Conservation (phyloP, 1,284 basidiomycete species). For the Rhodotorula sp. region DNA sequence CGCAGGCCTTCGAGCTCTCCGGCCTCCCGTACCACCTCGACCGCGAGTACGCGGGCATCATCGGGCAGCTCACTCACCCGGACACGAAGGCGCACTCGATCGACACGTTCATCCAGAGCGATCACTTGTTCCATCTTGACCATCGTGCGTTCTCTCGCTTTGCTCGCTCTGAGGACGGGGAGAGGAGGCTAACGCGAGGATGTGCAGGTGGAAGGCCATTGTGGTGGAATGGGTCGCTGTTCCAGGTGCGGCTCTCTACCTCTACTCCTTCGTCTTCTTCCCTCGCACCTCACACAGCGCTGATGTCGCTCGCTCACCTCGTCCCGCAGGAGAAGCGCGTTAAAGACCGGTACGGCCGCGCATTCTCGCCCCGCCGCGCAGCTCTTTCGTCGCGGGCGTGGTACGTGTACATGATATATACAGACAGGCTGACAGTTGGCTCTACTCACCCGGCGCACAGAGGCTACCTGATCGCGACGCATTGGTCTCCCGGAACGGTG, state of each 20-base stretch:
- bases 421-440: no score
- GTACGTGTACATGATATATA: no score
- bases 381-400: no score
- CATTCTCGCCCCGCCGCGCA: no score
- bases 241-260: slow-evolving; percentile 7
- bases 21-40: slow-evolving; percentile 37
- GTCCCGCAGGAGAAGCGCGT: slow-evolving; percentile 33
- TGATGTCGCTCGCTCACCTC: not conserved
- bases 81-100: slow-evolving; percentile 36
- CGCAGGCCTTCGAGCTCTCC: slow-evolving; percentile 31
- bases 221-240: slow-evolving; percentile 41
- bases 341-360: slow-evolving; percentile 21
- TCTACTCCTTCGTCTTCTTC: no score
- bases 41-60: slow-evolving; percentile 33
- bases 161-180: not conserved
- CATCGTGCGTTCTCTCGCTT: slow-evolving; percentile 6
- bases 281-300: not conserved
- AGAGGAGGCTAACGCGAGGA: no score
- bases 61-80: slow-evolving; percentile 40
- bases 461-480: slow-evolving; percentile 40
- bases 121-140: slow-evolving; percentile 42
- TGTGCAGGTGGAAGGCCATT: slow-evolving; percentile 20
- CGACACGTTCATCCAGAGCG: slow-evolving; percentile 41
- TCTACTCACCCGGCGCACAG: no score
- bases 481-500: slow-evolving; percentile 36